Conservation (phyloP, 2,329 filamentous ascomycete genomes). For the Fusarium torreyae region DNA sequence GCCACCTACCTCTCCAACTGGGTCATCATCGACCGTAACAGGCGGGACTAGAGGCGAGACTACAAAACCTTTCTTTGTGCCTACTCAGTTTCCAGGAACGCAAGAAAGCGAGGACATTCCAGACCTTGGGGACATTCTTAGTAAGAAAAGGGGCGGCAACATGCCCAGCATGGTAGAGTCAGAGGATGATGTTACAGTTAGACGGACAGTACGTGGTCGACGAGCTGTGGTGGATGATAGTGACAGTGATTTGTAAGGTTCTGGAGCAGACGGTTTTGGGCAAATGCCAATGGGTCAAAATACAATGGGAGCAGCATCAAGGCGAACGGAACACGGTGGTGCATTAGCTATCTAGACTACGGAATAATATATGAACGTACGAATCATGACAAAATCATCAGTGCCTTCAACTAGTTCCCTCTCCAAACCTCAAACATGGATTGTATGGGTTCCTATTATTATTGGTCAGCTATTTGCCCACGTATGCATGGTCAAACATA, state of each 20-base stretch:
- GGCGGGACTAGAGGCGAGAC: slow-evolving; percentile 11
- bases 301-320: slow-evolving; percentile 8
- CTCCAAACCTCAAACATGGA: background rate
- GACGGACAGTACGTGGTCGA: slow-evolving; percentile 47
- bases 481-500: slow-evolving; percentile 2
- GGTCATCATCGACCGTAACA: slow-evolving; percentile 41
- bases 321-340: slow-evolving; percentile 23
- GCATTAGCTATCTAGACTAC: slow-evolving; percentile 42
- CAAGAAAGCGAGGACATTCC: slow-evolving; percentile 61
- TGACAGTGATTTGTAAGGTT: slow-evolving; percentile 49
- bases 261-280: slow-evolving; percentile 3
- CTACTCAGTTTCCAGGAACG: slow-evolving; percentile 56
- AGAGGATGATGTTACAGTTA: slow-evolving; percentile 38
- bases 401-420: background rate
- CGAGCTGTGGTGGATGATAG: slow-evolving; percentile 53
- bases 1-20: slow-evolving; percentile 43
- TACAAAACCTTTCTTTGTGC: slow-evolving; percentile 57
- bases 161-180: slow-evolving; percentile 21
- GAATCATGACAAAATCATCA: slow-evolving; percentile 19
- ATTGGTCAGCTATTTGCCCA: slow-evolving; percentile 35
- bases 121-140: slow-evolving; percentile 53
- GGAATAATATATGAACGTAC: slow-evolving; percentile 33
- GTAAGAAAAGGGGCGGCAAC: slow-evolving; percentile 12
- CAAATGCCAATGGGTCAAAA: slow-evolving; percentile 14
- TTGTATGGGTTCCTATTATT: slow-evolving; percentile 27